phyloP scores from a whole-genome alignment of 768 basidiomycete species.

The Megacollybia marginata region DNA sequence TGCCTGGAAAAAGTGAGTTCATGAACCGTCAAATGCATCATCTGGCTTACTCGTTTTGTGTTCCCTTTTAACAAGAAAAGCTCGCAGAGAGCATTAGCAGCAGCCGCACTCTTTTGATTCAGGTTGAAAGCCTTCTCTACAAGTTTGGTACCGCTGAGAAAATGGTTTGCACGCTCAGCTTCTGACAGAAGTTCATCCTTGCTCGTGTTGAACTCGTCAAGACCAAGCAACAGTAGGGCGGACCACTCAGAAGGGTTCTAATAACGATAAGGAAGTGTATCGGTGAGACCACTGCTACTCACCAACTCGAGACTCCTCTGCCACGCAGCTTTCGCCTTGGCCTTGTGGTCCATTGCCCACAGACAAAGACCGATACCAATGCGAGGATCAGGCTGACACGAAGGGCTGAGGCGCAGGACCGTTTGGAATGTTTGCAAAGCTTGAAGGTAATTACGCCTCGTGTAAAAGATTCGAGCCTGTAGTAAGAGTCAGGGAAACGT shows the following conservation, averaged over 20 bases:
- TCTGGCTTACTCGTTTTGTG: constrained; percentile 42
- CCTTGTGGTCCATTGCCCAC: constrained; percentile 82
- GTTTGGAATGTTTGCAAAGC: constrained; percentile 84
- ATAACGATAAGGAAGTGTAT: not conserved
- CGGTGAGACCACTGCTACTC: constrained; percentile 19
- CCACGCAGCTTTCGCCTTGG: constrained; percentile 85
- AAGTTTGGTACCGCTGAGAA: constrained; percentile 58
- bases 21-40: not conserved
- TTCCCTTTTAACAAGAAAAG: constrained; percentile 70
- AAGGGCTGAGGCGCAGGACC: constrained; percentile 69
- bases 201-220: constrained; percentile 82
- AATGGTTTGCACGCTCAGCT: constrained; percentile 52
- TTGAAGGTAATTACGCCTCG: constrained; percentile 65
- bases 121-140: constrained; percentile 77
- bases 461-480: constrained; percentile 81
- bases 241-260: constrained; percentile 79
- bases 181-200: constrained; percentile 61
- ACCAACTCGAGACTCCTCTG: constrained; percentile 82
- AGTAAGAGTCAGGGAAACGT: not conserved
- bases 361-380: constrained; percentile 93
- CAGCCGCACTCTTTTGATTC: constrained; percentile 71
- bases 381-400: constrained; percentile 84
- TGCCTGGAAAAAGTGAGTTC: constrained; percentile 37
- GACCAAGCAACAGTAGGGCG: constrained; percentile 73
- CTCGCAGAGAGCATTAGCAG: constrained; percentile 78